Conservation (phyloP, 495 filamentous ascomycete species). For the Annulohypoxylon maeteangense region DNA sequence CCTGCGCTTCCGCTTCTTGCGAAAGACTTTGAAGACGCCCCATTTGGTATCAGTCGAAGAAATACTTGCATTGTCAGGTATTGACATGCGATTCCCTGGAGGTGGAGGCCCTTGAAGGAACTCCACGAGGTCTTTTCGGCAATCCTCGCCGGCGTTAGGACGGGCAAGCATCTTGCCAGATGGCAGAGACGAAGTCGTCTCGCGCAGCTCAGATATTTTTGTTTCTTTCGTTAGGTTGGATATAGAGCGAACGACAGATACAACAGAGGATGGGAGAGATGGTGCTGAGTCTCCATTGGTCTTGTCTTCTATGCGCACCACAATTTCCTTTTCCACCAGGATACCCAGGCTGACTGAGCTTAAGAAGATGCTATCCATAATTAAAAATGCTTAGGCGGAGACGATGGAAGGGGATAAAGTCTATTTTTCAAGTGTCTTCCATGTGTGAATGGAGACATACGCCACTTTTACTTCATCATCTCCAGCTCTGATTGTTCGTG, state of each 20-base stretch:
- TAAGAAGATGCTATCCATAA: conserved; percentile 36
- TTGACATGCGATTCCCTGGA: conserved; percentile 54
- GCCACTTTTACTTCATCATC: conserved; percentile 29
- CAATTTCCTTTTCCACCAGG: conserved; percentile 40
- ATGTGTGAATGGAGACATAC: conserved; percentile 32
- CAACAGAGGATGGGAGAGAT: conserved; percentile 27
- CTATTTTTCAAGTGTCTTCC: conserved; percentile 32
- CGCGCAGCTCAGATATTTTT: conserved; percentile 5
- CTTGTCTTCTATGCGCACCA: conserved; percentile 34
- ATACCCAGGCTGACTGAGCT: conserved; percentile 31
- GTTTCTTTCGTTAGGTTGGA: conserved; percentile 13
- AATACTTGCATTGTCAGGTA: conserved; percentile 43
- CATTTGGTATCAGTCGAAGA: conserved; percentile 38
- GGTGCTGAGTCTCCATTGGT: conserved; percentile 13
- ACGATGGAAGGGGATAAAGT: conserved; percentile 31
- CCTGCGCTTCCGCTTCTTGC: conserved; percentile 33
- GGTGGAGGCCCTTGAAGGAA: conserved; percentile 58
- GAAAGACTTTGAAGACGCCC: conserved; percentile 42
- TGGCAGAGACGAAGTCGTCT: conserved; percentile 7
- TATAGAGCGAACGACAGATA: conserved; percentile 23
- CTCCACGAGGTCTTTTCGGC: conserved; percentile 49
- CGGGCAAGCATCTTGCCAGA: conserved; percentile 35
- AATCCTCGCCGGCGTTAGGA: conserved; percentile 27
- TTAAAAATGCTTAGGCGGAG: conserved; percentile 27
- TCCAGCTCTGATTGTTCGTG: conserved; percentile 4